Base-by-base conservation (phyloP, 2,329 filamentous ascomycete genomes). In the Penicillium sp. region DNA sequence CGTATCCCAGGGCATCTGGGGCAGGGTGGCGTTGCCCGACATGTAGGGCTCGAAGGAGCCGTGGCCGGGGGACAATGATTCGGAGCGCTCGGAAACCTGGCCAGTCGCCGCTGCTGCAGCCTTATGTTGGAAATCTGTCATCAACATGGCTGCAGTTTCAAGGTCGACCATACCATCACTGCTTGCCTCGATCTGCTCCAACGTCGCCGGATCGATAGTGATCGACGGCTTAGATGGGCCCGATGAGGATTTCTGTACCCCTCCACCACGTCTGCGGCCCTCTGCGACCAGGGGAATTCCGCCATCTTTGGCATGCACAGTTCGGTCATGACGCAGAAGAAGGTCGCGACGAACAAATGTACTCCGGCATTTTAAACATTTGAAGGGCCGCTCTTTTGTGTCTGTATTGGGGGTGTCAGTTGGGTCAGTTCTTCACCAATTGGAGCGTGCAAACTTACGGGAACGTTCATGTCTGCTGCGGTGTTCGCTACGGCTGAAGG, bases 361-460 rank as follows among this genome's bases (percentile, higher is more conserved):
- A 79, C 91, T 96, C 67, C 91, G 83, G 74, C 93, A 98, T 77
- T 98, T 98, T 78, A 89, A 81, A 75, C 93, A 98, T 73, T 97
- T 97, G 81, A 98, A 98, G 32, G 93, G 93, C 56, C 93, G 86
- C 75, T 97, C 93, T 76, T 98, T 98, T 58, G 93, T 98, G 73
- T 97, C 92, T 97, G 72, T 54, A 43, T 37, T 28, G 3, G 15
- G 15, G 15, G 12, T 20, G 37, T 52, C 13, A 45, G 37, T 42
- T 20, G 33, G 33, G 18, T 37, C 33, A 29, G 15, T 20, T 27
- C n/a, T 10, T 23, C 40, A 29, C 18, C n/a, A 28, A 8, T 2
- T 0, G 27, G 20, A 20, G 3, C 6, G 8, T 12, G 9, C 10
- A 43, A 37, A 92, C 92, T 80, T 93, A 97, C 93, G 93, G 71